Base-by-base conservation (phyloP, 306 rosid species). In the Fragaria iinumae region DNA sequence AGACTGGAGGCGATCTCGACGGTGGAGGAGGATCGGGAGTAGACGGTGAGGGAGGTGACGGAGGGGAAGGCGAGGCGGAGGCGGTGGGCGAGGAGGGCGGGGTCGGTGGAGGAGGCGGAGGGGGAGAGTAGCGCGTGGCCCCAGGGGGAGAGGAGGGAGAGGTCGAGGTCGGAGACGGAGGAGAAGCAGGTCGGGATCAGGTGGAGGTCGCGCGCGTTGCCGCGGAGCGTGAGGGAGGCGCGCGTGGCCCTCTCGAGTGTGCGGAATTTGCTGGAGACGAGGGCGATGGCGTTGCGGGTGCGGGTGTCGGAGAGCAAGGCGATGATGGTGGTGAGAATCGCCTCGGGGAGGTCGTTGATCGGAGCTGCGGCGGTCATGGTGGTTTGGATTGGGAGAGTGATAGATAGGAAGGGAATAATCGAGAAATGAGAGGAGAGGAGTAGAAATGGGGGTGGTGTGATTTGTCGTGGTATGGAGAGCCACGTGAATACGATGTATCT, bases 191-290 rank as follows among this genome's bases (percentile, higher is more conserved):
- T 78, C 11, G 97, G 99, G 75, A 92, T 80, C 55, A 67, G 74
- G 80, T 78, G 82, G 6, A 95, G 87, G 84, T 95, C 90, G 52
- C 90, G 96, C 68, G 97, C 97, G 96, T 92, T 95, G 1, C 97
- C 97, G 0, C 92, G 90, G 71, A 95, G 97, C 8, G 88, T 80
- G 84, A 95, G 92, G 12, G 89, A 69, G 23, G 81, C 43, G 66
- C 99, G 96, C 67, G 99, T 95, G 72, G 86, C 77, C 27, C 97
- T 73, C 41, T 95, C 99, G 0, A 89, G 47, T 0, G 70, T 43
- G 52, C 44, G 80, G 85, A 92, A 95, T 74, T 78, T 87, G 73
- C 71, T 75, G 82, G 84, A 89, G 1, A 87, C 91, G 6, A 95
- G 80, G 9, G 99, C 81, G 13, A 91, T 71, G 0, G 92, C 79